A percentile compares a stretch with the other conserved stretches of the same genome.
These are phyloP conservation scores for Sporisorium graminicola DNA, from an alignment of 1,284 basidiomycete genomes.

Conservation along the genomic window DNA sequence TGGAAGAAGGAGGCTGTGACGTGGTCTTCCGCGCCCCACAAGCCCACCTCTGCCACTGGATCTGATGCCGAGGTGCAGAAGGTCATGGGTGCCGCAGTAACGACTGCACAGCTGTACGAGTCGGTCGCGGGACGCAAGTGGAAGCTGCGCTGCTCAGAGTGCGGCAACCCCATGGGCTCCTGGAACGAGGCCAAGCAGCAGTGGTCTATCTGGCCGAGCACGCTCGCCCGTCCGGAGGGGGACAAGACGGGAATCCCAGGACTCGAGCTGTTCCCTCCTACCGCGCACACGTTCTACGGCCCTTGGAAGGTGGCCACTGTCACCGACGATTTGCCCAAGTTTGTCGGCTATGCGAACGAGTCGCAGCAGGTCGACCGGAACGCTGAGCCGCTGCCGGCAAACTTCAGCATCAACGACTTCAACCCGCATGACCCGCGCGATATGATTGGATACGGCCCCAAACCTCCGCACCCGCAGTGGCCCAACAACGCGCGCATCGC, in stretches of 20 bases:
- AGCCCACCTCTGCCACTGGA: neutral
- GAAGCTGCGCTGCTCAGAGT: conserved; percentile 59
- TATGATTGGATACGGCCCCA: conserved; percentile 69
- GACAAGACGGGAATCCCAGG: conserved; percentile 23
- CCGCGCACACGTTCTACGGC: conserved; percentile 46
- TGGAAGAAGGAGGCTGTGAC: conserved; percentile 54
- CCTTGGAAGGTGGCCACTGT: conserved; percentile 36
- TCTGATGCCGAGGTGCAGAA: conserved; percentile 15
- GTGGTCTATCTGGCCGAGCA: conserved; percentile 61
- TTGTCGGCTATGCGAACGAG: conserved; percentile 35
- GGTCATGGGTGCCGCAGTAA: conserved; percentile 20
- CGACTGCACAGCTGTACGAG: conserved; percentile 47
- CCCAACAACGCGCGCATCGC: conserved; percentile 70
- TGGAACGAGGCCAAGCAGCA: conserved; percentile 57
- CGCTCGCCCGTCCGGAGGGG: conserved; percentile 41
- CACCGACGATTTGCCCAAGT: conserved; percentile 44
- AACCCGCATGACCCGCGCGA: conserved; percentile 58
- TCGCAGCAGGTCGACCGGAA: conserved; percentile 40
- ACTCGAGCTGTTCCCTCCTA: conserved; percentile 24
- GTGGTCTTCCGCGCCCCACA: conserved; percentile 37
- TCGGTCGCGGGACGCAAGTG: conserved; percentile 54
- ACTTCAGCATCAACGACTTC: conserved; percentile 25
- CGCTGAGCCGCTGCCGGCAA: conserved; percentile 27
- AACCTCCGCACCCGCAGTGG: conserved; percentile 70
- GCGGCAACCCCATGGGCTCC: conserved; percentile 61